A percentile compares a stretch with the other conserved stretches of the same genome.
Conservation (phyloP, 2,329 filamentous ascomycete species). For the Botrytis aclada region DNA sequence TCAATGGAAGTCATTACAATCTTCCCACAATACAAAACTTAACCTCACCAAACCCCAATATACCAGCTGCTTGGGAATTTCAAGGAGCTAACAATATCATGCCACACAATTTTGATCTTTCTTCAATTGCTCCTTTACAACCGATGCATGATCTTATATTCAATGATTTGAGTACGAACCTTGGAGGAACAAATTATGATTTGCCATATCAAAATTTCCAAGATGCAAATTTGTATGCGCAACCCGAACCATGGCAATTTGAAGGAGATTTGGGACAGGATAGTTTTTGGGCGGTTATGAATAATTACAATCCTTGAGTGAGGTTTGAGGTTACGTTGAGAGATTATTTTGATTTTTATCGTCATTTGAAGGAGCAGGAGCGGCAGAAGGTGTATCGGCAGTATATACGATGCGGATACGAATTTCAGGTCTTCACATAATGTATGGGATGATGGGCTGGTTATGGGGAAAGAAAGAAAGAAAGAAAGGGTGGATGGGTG, state of each 20-base stretch:
- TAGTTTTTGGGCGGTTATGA: constrained; percentile 56
- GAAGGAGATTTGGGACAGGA: constrained; percentile 54
- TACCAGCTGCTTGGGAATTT: constrained; percentile 25
- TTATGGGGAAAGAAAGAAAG: background rate
- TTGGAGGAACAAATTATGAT: background rate
- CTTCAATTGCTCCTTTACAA: constrained; percentile 53
- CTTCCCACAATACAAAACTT: constrained; percentile 35
- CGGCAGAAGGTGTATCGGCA: background rate
- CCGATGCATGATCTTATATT: constrained; percentile 56
- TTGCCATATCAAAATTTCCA: constrained; percentile 14
- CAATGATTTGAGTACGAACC: constrained; percentile 46
- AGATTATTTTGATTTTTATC: background rate
- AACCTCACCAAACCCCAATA: constrained; percentile 19
- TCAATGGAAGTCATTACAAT: constrained; percentile 24
- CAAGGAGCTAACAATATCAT: constrained; percentile 9
- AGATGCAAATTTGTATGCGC: constrained; percentile 17
- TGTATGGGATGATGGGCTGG: background rate
- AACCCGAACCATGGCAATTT: constrained; percentile 45
- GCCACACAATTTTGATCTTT: constrained; percentile 44
- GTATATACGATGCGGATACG: background rate
- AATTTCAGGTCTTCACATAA: background rate
- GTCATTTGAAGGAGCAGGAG: background rate
- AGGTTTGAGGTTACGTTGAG: background rate
- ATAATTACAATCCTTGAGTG: constrained; percentile 39
- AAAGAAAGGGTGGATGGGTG: background rate